Conservation (phyloP, 768 basidiomycete genomes). For the Suillus subalutaceus region DNA sequence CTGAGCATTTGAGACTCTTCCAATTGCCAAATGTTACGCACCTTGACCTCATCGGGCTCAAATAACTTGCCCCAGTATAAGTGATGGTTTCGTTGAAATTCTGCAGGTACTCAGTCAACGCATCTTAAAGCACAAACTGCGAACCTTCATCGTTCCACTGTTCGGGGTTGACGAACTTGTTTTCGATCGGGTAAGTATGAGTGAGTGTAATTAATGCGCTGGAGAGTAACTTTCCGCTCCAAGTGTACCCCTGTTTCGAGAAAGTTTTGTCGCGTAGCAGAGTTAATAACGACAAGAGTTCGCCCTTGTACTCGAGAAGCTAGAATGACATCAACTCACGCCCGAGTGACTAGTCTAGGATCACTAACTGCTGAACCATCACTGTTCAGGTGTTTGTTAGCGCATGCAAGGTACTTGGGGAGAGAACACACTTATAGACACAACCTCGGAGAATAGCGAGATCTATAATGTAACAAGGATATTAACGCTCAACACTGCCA, state of each 20-base stretch:
- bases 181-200: slow-evolving; percentile 80
- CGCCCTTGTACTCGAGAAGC: slow-evolving; percentile 66
- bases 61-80: slow-evolving; percentile 82
- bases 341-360: neutral
- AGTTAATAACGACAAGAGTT: slow-evolving; percentile 61
- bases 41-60: slow-evolving; percentile 67
- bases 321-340: slow-evolving; percentile 27
- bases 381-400: slow-evolving; percentile 28
- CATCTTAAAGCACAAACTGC: neutral
- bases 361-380: slow-evolving; percentile 54
- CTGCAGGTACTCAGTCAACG: slow-evolving; percentile 36
- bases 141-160: slow-evolving; percentile 76
- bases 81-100: slow-evolving; percentile 71
- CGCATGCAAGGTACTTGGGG: neutral
- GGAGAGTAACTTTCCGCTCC: slow-evolving; percentile 76
- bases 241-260: slow-evolving; percentile 82
- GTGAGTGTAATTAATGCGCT: slow-evolving; percentile 75
- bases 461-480: slow-evolving; percentile 41
- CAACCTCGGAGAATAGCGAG: slow-evolving; percentile 77
- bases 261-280: slow-evolving; percentile 70
- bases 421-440: slow-evolving; percentile 66
- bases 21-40: slow-evolving; percentile 32
- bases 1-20: neutral
- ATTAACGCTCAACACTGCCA: neutral
- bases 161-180: slow-evolving; percentile 76